phyloP scores from a whole-genome alignment of 352 stramenopile genomes.

The Pythium rishiriense region DNA sequence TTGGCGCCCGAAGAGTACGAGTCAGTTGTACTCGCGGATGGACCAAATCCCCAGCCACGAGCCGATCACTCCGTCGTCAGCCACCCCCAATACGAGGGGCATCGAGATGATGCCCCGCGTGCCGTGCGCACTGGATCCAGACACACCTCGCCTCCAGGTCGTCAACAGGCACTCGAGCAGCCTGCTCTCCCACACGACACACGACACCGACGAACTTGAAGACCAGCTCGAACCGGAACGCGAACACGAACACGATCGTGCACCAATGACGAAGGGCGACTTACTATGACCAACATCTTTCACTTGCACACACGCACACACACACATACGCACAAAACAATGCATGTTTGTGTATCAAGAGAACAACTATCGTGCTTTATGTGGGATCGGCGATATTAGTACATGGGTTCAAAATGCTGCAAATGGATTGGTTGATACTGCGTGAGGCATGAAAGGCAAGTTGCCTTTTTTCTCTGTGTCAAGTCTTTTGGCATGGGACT shows the following conservation, averaged over 20 bases:
- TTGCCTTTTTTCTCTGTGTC: neutral
- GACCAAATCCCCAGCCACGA: constrained; percentile 78
- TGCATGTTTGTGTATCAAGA: neutral
- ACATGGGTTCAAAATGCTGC: neutral
- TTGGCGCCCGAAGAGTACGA: constrained; percentile 72
- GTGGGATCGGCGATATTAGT: neutral
- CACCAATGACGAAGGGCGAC: neutral
- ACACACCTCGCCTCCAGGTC: constrained; percentile 6
- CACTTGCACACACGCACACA: no score
- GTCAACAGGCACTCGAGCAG: neutral
- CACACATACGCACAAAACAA: no score
- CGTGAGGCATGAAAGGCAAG: neutral
- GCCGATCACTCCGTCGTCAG: constrained; percentile 47
- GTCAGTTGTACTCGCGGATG: constrained; percentile 71
- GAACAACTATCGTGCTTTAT: no score
- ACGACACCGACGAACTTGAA: constrained; percentile 12
- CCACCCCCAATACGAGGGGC: constrained; percentile 39
- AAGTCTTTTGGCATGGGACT: no score
- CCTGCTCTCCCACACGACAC: constrained; percentile 8
- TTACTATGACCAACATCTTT: constrained; percentile 1
- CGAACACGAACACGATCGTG: constrained; percentile 2
- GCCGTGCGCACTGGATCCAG: constrained; percentile 47
- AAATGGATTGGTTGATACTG: neutral
- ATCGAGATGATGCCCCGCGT: constrained; percentile 66
- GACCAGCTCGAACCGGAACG: constrained; percentile 7